phyloP scores from a whole-genome alignment of 371 early-diverging fungal species.

The Capillidium rhysosporum region DNA sequence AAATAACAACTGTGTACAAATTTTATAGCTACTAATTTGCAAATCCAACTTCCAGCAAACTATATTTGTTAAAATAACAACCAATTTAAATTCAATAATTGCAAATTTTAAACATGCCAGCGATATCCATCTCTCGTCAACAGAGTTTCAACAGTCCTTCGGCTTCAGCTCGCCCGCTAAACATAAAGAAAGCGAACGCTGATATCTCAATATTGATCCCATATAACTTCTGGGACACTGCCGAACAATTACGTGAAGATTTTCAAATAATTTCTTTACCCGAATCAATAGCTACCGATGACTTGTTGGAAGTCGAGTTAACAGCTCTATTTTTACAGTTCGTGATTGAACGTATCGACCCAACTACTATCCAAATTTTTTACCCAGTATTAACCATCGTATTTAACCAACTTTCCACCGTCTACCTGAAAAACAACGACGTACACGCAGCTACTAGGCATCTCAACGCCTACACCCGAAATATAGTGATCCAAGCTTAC shows the following conservation, averaged over 20 bases:
- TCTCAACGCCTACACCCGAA: slow-evolving; percentile 31
- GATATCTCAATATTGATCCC: slow-evolving; percentile 72
- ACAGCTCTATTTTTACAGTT: slow-evolving; percentile 53
- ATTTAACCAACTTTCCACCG: slow-evolving; percentile 50
- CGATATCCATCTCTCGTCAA: not conserved
- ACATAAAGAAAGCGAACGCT: slow-evolving; percentile 53
- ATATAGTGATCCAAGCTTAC: slow-evolving; percentile 55
- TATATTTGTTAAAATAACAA: too few relatives aligned
- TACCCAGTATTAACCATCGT: slow-evolving; percentile 52
- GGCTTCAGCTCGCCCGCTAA: slow-evolving; percentile 44
- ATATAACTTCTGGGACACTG: slow-evolving; percentile 68
- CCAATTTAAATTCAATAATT: too few relatives aligned
- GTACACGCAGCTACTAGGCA: slow-evolving; percentile 57
- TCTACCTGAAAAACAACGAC: slow-evolving; percentile 62
- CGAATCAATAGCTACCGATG: slow-evolving; percentile 21
- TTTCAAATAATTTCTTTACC: slow-evolving; percentile 21
- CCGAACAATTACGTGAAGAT: slow-evolving; percentile 71
- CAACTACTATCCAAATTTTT: slow-evolving; percentile 22
- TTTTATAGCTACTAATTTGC: too few relatives aligned
- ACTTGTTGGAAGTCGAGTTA: slow-evolving; percentile 47
- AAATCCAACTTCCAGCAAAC: too few relatives aligned
- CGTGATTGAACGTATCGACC: slow-evolving; percentile 32
- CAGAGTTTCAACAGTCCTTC: not conserved
- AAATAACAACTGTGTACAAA: too few relatives aligned
- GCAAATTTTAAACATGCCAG: too few relatives aligned